Conservation (phyloP, 208 protist genomes). For the Vickermania ingenoplastis region DNA sequence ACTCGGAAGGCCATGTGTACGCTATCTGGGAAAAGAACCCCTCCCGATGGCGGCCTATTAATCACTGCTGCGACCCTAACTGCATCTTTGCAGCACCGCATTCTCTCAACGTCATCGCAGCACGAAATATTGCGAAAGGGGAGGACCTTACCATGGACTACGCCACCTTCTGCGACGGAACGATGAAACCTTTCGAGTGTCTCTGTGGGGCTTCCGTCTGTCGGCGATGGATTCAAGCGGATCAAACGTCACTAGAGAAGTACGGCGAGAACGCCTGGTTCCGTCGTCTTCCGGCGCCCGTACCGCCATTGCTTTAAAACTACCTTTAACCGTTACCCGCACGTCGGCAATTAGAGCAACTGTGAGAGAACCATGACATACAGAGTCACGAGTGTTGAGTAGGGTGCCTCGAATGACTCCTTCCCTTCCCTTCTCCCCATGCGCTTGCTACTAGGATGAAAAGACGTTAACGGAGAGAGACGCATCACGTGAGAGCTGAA, state of each 20-base stretch:
- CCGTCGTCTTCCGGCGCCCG: conserved; percentile 21
- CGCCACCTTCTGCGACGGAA: conserved; percentile 81
- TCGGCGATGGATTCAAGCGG: conserved; percentile 42
- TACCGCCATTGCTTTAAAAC: conserved; percentile 10
- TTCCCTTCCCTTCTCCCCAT: too few relatives aligned
- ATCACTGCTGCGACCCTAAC: conserved; percentile 84
- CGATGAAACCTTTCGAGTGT: conserved; percentile 82
- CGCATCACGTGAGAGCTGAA: too few relatives aligned
- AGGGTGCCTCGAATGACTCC: too few relatives aligned
- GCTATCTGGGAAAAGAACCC: conserved; percentile 78
- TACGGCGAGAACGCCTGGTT: conserved; percentile 68
- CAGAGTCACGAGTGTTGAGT: not conserved
- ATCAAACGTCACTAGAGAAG: conserved; percentile 34
- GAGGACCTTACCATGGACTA: conserved; percentile 87
- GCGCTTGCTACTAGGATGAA: too few relatives aligned
- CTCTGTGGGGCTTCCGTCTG: conserved; percentile 50
- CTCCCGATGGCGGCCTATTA: conserved; percentile 70
- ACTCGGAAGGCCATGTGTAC: conserved; percentile 76
- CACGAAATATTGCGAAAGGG: conserved; percentile 43
- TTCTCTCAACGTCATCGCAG: conserved; percentile 80
- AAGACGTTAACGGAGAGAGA: too few relatives aligned
- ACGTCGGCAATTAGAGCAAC: not conserved
- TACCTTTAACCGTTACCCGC: conserved; percentile 1
- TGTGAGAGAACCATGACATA: not conserved
- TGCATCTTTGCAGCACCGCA: conserved; percentile 67